These are phyloP conservation scores for Gautieria morchelliformis DNA, from an alignment of 768 basidiomycete genomes.

Conservation along the genomic window DNA sequence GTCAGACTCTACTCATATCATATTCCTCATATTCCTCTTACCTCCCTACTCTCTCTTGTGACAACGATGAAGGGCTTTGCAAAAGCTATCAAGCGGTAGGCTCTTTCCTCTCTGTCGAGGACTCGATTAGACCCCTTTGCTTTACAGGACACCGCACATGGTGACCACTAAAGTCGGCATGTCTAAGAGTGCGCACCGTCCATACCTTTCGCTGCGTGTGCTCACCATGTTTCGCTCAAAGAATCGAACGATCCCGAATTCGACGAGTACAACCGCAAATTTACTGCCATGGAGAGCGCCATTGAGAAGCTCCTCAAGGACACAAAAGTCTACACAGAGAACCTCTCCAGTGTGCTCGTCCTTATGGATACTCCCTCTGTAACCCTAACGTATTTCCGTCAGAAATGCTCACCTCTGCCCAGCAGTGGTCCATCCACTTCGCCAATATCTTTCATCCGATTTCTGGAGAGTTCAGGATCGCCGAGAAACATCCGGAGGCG, in stretches of 20 bases:
- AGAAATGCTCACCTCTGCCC: conserved; percentile 62
- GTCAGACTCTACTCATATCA: background rate
- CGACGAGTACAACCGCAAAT: conserved; percentile 77
- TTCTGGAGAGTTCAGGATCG: conserved; percentile 67
- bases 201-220: background rate
- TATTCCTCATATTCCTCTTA: too few relatives aligned
- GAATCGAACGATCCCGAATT: conserved; percentile 85
- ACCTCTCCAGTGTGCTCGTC: conserved; percentile 53
- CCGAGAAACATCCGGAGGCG: conserved; percentile 69
- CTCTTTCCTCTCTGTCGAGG: background rate
- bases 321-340: conserved; percentile 76
- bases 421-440: conserved; percentile 56
- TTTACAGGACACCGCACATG: conserved; percentile 75
- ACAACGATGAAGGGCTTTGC: conserved; percentile 70
- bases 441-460: conserved; percentile 55
- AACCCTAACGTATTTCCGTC: conserved; percentile 6
- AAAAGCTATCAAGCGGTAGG: conserved; percentile 69
- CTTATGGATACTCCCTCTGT: background rate
- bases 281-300: conserved; percentile 64
- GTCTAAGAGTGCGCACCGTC: conserved; percentile 67
- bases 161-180: conserved; percentile 83
- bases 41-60: background rate
- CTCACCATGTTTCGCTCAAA: conserved; percentile 14
- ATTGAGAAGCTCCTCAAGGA: conserved; percentile 91
- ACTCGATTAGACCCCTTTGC: background rate